phyloP scores from a whole-genome alignment of 2,329 filamentous ascomycete species.

The Metarhizium anisopliae region DNA sequence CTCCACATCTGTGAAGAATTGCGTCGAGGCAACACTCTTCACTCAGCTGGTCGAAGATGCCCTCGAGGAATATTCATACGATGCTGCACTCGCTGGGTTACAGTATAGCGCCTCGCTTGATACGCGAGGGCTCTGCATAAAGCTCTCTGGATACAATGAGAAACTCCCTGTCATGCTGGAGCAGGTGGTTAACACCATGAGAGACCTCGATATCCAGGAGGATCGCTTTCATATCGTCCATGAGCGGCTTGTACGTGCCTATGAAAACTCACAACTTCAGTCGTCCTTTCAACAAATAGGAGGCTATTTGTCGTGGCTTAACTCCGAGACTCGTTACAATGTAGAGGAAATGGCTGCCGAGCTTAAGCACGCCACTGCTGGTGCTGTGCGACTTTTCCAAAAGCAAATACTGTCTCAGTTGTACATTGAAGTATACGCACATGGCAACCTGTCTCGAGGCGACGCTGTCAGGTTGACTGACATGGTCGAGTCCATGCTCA shows the following conservation, averaged over 20 bases:
- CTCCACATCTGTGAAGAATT: slow-evolving; percentile 68
- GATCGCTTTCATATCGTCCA: slow-evolving; percentile 89
- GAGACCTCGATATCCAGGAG: slow-evolving; percentile 73
- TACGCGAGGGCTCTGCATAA: slow-evolving; percentile 64
- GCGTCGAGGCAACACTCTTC: slow-evolving; percentile 71
- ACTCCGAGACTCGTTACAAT: slow-evolving; percentile 65
- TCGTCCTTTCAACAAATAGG: slow-evolving; percentile 85
- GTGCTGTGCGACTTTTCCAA: slow-evolving; percentile 69
- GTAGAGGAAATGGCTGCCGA: slow-evolving; percentile 74
- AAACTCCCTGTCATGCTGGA: slow-evolving; percentile 87
- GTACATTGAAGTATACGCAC: slow-evolving; percentile 78
- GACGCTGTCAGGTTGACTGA: slow-evolving; percentile 81
- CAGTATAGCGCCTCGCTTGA: slow-evolving; percentile 72
- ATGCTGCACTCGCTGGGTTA: slow-evolving; percentile 85
- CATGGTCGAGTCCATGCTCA: slow-evolving; percentile 68
- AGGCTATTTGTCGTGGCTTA: slow-evolving; percentile 74
- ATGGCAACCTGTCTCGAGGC: slow-evolving; percentile 91
- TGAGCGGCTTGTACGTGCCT: slow-evolving; percentile 66
- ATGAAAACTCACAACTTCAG: slow-evolving; percentile 80
- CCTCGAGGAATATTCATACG: slow-evolving; percentile 87
- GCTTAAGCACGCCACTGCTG: slow-evolving; percentile 62
- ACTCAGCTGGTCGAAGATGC: slow-evolving; percentile 82
- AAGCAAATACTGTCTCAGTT: slow-evolving; percentile 74
- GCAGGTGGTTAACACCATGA: slow-evolving; percentile 76
- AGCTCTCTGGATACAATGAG: slow-evolving; percentile 88